Conservation (phyloP, 495 filamentous ascomycete species). For the Amorphotheca resinae region DNA sequence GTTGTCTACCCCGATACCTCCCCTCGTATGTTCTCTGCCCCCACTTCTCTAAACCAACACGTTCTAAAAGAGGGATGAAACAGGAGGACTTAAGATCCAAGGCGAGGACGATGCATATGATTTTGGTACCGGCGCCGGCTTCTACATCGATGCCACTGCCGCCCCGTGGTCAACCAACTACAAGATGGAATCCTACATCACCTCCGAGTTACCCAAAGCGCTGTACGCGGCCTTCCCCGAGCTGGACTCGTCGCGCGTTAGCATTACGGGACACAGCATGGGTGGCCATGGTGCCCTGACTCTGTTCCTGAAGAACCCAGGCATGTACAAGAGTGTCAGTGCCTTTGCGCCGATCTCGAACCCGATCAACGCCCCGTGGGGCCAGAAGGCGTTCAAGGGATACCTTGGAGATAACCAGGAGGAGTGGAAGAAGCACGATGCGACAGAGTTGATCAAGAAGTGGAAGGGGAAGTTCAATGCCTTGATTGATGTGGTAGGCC, state of each 20-base stretch:
- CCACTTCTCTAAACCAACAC: background rate
- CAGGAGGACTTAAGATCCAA: slow-evolving; percentile 52
- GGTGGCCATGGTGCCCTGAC: slow-evolving; percentile 92
- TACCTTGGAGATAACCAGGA: slow-evolving; percentile 68
- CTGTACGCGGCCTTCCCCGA: slow-evolving; percentile 55
- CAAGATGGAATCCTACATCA: slow-evolving; percentile 88
- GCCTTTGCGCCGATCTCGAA: slow-evolving; percentile 92
- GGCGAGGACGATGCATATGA: slow-evolving; percentile 80
- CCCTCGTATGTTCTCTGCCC: slow-evolving; percentile 44
- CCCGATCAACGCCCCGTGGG: slow-evolving; percentile 79
- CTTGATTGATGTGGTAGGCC: slow-evolving; percentile 66
- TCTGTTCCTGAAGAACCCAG: slow-evolving; percentile 80
- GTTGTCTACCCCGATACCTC: slow-evolving; percentile 91
- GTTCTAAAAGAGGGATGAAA: slow-evolving; percentile 11
- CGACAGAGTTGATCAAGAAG: slow-evolving; percentile 74
- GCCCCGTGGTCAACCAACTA: slow-evolving; percentile 63
- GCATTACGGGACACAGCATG: slow-evolving; percentile 91
- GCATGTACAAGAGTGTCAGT: slow-evolving; percentile 71
- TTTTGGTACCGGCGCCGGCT: slow-evolving; percentile 82
- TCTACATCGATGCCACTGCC: slow-evolving; percentile 85
- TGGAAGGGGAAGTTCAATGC: slow-evolving; percentile 56
- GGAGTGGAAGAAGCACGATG: slow-evolving; percentile 80
- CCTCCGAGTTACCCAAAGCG: slow-evolving; percentile 61
- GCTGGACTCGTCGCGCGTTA: slow-evolving; percentile 54
- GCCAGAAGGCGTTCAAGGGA: slow-evolving; percentile 84